Conservation (phyloP, 2,329 filamentous ascomycete species). For the Pseudopyrenochaeta lycopersici region DNA sequence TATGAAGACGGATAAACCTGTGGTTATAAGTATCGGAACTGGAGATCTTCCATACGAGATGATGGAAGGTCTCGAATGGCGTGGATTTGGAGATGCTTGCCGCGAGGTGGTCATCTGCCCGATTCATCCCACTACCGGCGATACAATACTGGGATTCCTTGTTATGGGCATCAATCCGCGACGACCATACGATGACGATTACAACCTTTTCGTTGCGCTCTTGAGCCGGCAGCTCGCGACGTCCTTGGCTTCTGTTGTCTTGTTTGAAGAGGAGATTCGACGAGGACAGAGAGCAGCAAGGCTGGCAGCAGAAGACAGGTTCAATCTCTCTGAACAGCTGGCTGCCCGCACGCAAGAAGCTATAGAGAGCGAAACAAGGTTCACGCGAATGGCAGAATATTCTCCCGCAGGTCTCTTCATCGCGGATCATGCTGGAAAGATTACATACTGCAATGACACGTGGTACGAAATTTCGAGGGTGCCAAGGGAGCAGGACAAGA, state of each 20-base stretch:
- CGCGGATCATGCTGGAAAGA: conserved; percentile 73
- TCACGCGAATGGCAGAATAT: conserved; percentile 85
- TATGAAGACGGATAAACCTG: conserved; percentile 72
- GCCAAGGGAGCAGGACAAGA: conserved; percentile 65
- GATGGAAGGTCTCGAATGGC: conserved; percentile 72
- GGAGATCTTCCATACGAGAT: conserved; percentile 71
- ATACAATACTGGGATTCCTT: conserved; percentile 78
- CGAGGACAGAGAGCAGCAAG: conserved; percentile 77
- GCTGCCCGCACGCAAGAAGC: conserved; percentile 68
- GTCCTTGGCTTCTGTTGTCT: conserved; percentile 79
- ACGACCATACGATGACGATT: conserved; percentile 81
- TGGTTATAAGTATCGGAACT: conserved; percentile 73
- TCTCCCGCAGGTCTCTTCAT: conserved; percentile 88
- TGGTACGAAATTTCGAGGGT: conserved; percentile 75
- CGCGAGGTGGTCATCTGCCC: conserved; percentile 78
- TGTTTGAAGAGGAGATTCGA: conserved; percentile 85
- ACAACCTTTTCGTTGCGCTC: conserved; percentile 78
- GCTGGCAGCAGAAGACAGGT: conserved; percentile 77
- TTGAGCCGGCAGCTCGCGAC: conserved; percentile 79
- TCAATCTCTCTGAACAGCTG: conserved; percentile 79
- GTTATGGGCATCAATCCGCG: conserved; percentile 81
- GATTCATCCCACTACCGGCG: conserved; percentile 78
- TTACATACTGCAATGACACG: conserved; percentile 84
- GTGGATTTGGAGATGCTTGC: conserved; percentile 76
- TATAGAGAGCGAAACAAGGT: conserved; percentile 74